Conservation (phyloP, 306 rosid species). For the Prunus armeniaca region DNA sequence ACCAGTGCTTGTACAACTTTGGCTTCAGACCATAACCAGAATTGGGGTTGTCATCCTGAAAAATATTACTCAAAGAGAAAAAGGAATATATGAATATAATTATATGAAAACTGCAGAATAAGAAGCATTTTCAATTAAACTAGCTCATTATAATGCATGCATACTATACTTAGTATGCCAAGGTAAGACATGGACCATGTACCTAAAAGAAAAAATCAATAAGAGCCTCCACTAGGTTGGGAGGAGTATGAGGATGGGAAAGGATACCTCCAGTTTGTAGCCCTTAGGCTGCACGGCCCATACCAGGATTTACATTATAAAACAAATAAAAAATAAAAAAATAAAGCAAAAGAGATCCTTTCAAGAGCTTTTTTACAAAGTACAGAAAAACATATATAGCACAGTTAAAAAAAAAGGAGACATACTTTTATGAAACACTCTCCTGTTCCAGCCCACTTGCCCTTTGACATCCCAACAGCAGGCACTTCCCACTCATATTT, state of each 20-base stretch:
- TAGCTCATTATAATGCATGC: neutral
- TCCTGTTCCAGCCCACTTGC: constrained; percentile 88
- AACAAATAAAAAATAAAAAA: neutral
- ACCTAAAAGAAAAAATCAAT: neutral
- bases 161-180: neutral
- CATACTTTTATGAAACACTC: constrained; percentile 67
- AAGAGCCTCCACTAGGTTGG: neutral
- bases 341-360: neutral
- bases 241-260: neutral
- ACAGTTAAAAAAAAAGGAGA: constrained; percentile 7
- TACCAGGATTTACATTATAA: too few species aligned
- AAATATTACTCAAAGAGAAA: neutral
- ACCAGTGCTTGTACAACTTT: constrained; percentile 72
- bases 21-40: constrained; percentile 46
- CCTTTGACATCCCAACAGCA: constrained; percentile 63
- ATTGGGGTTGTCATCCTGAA: constrained; percentile 49
- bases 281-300: neutral
- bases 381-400: neutral
- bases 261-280: neutral
- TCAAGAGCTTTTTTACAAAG: neutral
- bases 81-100: neutral
- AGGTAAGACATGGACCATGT: neutral
- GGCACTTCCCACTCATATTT: constrained; percentile 75
- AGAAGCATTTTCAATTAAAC: neutral
- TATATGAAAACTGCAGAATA: neutral